A percentile compares a stretch with the other conserved stretches of the same genome.
Conservation (phyloP, 1,284 basidiomycete genomes). For the Sanghuangporus sanghuang region DNA sequence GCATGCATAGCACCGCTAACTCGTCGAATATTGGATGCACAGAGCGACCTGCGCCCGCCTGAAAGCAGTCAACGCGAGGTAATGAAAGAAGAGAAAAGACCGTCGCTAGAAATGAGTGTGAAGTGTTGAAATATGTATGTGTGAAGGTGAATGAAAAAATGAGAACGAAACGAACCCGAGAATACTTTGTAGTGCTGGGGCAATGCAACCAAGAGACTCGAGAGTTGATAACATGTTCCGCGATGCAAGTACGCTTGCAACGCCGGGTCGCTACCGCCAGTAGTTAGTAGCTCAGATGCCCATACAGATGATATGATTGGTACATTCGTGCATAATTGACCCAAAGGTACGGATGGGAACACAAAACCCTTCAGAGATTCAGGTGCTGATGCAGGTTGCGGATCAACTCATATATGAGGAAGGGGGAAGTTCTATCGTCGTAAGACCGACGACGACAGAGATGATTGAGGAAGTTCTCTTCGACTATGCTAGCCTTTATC, state of each 20-base stretch:
- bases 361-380: neutral
- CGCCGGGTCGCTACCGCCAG: neutral
- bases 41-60: slow-evolving; percentile 9
- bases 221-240: neutral
- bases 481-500: neutral
- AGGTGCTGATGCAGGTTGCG: neutral
- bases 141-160: neutral
- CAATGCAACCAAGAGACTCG: neutral
- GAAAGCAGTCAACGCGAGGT: neutral
- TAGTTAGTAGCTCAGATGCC: neutral
- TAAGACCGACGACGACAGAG: neutral
- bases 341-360: neutral
- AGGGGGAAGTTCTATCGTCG: neutral
- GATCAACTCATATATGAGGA: slow-evolving; percentile 7
- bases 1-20: slow-evolving; percentile 27
- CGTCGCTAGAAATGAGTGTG: neutral
- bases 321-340: neutral
- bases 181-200: neutral
- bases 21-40: slow-evolving; percentile 10
- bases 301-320: neutral
- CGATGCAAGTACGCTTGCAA: neutral
- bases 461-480: neutral
- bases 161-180: neutral
- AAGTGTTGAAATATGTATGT: neutral
- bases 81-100: neutral